Conservation (phyloP, 148 eudicot species). For the Persicaria tinctoria region DNA sequence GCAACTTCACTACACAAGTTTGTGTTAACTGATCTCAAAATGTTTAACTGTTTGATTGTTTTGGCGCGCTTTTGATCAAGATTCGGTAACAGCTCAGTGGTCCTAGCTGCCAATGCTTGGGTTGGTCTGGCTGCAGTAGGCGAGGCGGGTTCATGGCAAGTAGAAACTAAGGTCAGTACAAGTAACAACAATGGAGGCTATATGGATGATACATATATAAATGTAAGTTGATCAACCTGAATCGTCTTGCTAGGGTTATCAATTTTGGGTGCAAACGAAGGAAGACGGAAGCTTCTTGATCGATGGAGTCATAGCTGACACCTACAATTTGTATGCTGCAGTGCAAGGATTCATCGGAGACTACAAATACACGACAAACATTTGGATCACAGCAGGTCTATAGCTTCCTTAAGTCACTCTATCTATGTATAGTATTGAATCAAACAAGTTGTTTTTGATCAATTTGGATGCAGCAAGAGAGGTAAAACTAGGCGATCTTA, state of each 20-base stretch:
- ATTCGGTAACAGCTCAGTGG: constrained; percentile 6
- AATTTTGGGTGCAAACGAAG: constrained; percentile 53
- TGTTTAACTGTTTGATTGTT: background rate
- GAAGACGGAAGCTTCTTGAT: constrained; percentile 34
- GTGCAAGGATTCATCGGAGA: constrained; percentile 57
- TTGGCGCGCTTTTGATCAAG: constrained; percentile 13
- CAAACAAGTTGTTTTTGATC: background rate
- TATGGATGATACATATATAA: background rate
- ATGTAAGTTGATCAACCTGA: no score
- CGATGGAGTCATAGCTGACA: constrained; percentile 28
- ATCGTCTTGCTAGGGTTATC: constrained; percentile 55
- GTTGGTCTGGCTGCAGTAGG: constrained; percentile 81
- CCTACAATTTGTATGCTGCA: constrained; percentile 40
- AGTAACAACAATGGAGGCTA: background rate
- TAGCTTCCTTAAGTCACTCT: background rate
- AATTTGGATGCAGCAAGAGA: constrained; percentile 23
- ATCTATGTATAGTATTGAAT: background rate
- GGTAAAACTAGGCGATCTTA: constrained; percentile 28
- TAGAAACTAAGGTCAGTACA: constrained; percentile 48
- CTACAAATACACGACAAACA: constrained; percentile 24
- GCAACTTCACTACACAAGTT: background rate
- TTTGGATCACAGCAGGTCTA: constrained; percentile 40
- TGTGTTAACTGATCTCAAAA: background rate
- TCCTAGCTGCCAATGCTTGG: constrained; percentile 41
- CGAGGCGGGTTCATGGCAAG: constrained; percentile 69